Evolutionary conservation across 2,329 filamentous ascomycete species (phyloP).

Genomic region (Pestalotiopsis sp.): DNA sequence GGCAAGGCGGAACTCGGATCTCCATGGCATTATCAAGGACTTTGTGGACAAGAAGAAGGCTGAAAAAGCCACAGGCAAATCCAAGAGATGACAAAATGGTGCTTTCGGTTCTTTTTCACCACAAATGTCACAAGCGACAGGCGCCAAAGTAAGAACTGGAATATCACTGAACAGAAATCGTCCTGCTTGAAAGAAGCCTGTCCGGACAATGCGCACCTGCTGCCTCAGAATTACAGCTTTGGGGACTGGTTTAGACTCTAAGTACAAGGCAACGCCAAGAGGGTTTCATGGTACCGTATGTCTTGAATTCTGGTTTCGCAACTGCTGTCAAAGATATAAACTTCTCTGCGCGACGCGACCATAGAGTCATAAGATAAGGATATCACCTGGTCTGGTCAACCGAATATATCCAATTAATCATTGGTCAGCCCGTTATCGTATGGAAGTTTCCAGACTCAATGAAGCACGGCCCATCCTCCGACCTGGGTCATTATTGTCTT

Average conservation of each 20-base stretch:
- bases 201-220: neutral
- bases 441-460: neutral
- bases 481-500: neutral
- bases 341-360: neutral
- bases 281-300: neutral
- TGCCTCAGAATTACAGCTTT: neutral
- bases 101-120: neutral
- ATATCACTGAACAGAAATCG: too few species aligned
- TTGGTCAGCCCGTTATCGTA: neutral
- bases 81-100: slow-evolving; percentile 28
- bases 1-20: slow-evolving; percentile 81
- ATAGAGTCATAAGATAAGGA: neutral
- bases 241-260: neutral
- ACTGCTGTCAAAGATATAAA: neutral
- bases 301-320: neutral
- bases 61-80: slow-evolving; percentile 40
- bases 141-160: neutral
- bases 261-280: neutral
- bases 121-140: neutral
- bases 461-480: neutral
- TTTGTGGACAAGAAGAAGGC: slow-evolving; percentile 66
- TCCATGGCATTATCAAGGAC: slow-evolving; percentile 74
- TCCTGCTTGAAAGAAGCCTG: neutral
- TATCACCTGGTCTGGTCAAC: neutral
- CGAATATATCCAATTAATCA: neutral